phyloP scores from a whole-genome alignment of 192 early-diverging fungal species.

The Geranomyces variabilis region DNA sequence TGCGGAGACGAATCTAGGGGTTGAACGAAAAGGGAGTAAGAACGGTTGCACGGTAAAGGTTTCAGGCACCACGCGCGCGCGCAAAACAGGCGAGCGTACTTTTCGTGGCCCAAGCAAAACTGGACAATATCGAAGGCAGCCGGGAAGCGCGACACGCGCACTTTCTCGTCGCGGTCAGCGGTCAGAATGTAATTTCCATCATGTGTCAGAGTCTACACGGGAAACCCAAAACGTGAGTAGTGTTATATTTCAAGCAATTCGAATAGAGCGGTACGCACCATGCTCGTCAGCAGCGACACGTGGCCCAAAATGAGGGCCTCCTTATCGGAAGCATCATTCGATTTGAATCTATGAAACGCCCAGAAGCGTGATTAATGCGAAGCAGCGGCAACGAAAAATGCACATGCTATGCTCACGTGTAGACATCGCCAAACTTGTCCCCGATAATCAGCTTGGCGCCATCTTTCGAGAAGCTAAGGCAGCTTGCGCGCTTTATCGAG shows the following conservation, averaged over 20 bases:
- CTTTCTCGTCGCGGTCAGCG: slow-evolving; percentile 96
- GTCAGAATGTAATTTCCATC: slow-evolving; percentile 79
- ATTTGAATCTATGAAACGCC: slow-evolving; percentile 13
- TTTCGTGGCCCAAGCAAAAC: slow-evolving; percentile 89
- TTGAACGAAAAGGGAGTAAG: background rate
- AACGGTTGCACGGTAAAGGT: background rate
- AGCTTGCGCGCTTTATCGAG: slow-evolving; percentile 73
- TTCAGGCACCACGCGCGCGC: background rate
- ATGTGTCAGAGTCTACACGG: slow-evolving; percentile 55
- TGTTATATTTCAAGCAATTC: too few relatives aligned
- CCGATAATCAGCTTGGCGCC: slow-evolving; percentile 70
- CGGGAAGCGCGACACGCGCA: slow-evolving; percentile 91
- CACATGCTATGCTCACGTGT: slow-evolving; percentile 55
- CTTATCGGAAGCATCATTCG: slow-evolving; percentile 42
- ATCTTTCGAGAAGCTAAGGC: slow-evolving; percentile 68
- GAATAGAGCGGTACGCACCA: slow-evolving; percentile 53
- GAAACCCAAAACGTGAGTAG: background rate
- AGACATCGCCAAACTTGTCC: slow-evolving; percentile 97
- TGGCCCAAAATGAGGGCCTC: slow-evolving; percentile 75
- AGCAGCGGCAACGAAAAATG: background rate
- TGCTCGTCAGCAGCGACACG: slow-evolving; percentile 90
- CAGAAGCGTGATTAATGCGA: background rate
- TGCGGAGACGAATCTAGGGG: slow-evolving; percentile 69
- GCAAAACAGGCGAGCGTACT: slow-evolving; percentile 50
- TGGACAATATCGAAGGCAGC: slow-evolving; percentile 85